Evolutionary conservation across 2,329 filamentous ascomycete genomes (phyloP), one percentile per base, ranked within the genome.

Genomic region (Nemania abortiva): DNA sequence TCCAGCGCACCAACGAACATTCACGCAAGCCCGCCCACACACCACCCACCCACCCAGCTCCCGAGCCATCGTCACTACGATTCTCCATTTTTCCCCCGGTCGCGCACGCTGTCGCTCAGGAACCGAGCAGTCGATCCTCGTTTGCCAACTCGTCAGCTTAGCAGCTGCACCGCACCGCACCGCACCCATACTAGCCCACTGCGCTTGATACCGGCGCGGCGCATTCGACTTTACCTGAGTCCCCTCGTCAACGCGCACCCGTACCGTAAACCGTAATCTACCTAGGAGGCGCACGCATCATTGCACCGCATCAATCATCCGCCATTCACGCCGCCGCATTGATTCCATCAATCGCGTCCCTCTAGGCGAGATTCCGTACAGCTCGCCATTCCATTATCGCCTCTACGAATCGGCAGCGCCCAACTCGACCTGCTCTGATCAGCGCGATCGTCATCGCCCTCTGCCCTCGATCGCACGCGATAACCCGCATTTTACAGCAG

Each of bases 41-140:
- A 55, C 54, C 54, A 57, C 34, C 54, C 53, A 56, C 53, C 27
- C 54, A 39, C 54, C 54, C 54, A 57, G 54, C 50, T 61, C 64
- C 67, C 64, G 60, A 71, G 66, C 64, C 64, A 72, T 74, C 73
- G 72, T 72, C 71, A 70, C 69, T 63, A 37, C 61, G 53, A 53
- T 63, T 73, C 75, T 74, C 76, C 74, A 76, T 73, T 72, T 75
- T 76, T 74, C 68, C 69, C 69, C 74, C 63, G 71, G 74, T 70
- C 55, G 65, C 74, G 74, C 72, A 72, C 63, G 50, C 70, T 74
- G 74, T 74, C 73, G 70, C 72, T 72, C 74, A 72, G 67, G 74
- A 74, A 76, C 70, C 71, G 57, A 58, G 55, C 52, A 70, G 71
- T 57, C 70, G 71, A 73, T 73, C 71, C 59, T 72, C 54, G 61